Conservation (phyloP, 352 stramenopile species). For the Elongisporangium senticosum region DNA sequence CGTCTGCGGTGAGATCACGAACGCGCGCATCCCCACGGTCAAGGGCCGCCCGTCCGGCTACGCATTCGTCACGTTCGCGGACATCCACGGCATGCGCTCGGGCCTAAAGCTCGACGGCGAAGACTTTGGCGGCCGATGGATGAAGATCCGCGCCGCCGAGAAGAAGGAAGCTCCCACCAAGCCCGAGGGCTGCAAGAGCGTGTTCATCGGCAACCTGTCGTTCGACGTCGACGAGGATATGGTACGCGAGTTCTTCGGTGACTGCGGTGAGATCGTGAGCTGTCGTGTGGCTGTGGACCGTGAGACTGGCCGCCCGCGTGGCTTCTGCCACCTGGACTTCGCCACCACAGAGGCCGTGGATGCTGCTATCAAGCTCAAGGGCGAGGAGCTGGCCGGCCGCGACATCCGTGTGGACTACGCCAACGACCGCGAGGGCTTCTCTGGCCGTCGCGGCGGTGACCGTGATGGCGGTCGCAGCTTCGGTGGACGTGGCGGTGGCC, state of each 20-base stretch:
- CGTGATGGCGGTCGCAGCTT: constrained; percentile 10
- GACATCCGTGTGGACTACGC: constrained; percentile 95
- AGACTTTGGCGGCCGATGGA: constrained; percentile 93
- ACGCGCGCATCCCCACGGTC: constrained; percentile 81
- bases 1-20: constrained; percentile 85
- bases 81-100: constrained; percentile 38
- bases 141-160: constrained; percentile 91
- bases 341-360: constrained; percentile 91
- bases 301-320: constrained; percentile 97
- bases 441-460: constrained; percentile 24
- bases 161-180: constrained; percentile 47
- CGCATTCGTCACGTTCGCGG: constrained; percentile 92
- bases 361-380: constrained; percentile 88
- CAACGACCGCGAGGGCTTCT: constrained; percentile 52
- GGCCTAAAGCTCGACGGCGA: constrained; percentile 83
- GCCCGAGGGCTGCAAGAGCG: constrained; percentile 91
- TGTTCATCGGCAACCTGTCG: constrained; percentile 98
- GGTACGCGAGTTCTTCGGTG: constrained; percentile 89
- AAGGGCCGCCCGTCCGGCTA: constrained; percentile 85
- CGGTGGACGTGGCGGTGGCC: constrained; percentile 28
- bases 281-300: constrained; percentile 95
- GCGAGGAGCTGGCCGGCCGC: constrained; percentile 90
- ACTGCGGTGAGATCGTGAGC: constrained; percentile 93
- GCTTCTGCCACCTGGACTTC: constrained; percentile 98
- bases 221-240: constrained; percentile 96